A percentile compares a stretch with the other conserved stretches of the same genome.
Conservation (phyloP, 169 alveolate genomes). For the Perkinsus olseni region DNA sequence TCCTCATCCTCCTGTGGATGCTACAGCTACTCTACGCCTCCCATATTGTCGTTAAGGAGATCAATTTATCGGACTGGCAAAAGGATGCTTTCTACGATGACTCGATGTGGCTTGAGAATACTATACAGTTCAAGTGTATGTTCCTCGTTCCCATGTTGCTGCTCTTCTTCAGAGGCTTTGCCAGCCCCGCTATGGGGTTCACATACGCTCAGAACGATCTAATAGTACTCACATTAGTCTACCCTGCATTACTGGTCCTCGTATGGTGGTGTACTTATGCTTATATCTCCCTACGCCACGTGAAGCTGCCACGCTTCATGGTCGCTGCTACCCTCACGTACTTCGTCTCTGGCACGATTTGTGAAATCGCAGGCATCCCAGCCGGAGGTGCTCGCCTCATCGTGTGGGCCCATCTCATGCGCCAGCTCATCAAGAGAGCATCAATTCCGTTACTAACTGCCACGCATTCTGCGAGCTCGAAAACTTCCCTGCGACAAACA, state of each 20-base stretch:
- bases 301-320: background rate
- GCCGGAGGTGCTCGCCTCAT: background rate
- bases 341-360: background rate
- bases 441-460: background rate
- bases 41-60: background rate
- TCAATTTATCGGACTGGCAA: background rate
- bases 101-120: background rate
- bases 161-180: background rate
- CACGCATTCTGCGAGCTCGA: background rate
- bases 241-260: background rate
- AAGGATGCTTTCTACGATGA: background rate
- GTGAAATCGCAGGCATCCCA: background rate
- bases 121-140: background rate
- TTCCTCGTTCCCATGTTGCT: background rate
- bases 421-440: background rate
- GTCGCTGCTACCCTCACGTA: background rate
- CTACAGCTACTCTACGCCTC: background rate
- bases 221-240: background rate
- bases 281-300: background rate
- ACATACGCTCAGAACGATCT: background rate
- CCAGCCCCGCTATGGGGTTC: background rate
- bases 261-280: background rate
- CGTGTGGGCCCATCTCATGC: background rate
- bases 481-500: background rate
- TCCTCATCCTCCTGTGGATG: background rate